A percentile compares a stretch with the other conserved stretches of the same genome.
These are phyloP conservation scores for Blumeria graminis DNA, from an alignment of 2,329 filamentous ascomycete genomes.

Conservation along the genomic window DNA sequence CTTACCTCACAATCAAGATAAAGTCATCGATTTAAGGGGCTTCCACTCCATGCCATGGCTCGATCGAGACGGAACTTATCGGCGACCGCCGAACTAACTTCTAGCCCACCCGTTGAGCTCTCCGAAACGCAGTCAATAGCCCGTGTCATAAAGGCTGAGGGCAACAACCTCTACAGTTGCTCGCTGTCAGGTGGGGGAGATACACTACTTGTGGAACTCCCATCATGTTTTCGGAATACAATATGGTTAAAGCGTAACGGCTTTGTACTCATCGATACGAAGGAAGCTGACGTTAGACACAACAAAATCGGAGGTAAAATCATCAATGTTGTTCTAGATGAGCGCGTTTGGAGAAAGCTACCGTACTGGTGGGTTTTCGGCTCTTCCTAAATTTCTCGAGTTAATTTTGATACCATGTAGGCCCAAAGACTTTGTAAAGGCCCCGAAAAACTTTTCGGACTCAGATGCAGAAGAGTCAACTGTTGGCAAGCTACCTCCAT, in stretches of 20 bases:
- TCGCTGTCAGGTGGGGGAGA: constrained; percentile 35
- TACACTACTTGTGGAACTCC: constrained; percentile 53
- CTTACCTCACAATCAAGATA: no score
- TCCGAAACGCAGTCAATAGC: constrained; percentile 44
- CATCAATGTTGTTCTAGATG: constrained; percentile 74
- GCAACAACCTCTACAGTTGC: constrained; percentile 74
- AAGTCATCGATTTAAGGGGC: no score
- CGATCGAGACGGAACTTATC: constrained; percentile 55
- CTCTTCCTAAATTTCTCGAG: neutral
- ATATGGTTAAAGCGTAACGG: constrained; percentile 84
- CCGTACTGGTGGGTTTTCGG: constrained; percentile 44
- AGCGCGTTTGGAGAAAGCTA: constrained; percentile 78
- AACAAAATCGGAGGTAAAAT: constrained; percentile 76
- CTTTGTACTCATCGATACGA: constrained; percentile 61
- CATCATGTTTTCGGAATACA: constrained; percentile 65
- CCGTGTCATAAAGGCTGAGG: constrained; percentile 56
- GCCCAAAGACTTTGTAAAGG: constrained; percentile 58
- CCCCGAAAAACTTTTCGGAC: constrained; percentile 32
- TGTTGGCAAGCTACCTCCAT: constrained; percentile 66
- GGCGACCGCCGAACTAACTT: constrained; percentile 50
- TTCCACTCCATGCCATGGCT: constrained; percentile 25
- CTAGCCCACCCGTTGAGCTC: constrained; percentile 32
- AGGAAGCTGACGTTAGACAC: constrained; percentile 36
- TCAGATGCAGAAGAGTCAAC: constrained; percentile 55
- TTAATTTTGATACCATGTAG: constrained; percentile 19